A percentile compares a stretch with the other conserved stretches of the same genome.
Evolutionary conservation across 805 yeast genomes (phyloP).

Genomic region (Starmerella bombi): DNA sequence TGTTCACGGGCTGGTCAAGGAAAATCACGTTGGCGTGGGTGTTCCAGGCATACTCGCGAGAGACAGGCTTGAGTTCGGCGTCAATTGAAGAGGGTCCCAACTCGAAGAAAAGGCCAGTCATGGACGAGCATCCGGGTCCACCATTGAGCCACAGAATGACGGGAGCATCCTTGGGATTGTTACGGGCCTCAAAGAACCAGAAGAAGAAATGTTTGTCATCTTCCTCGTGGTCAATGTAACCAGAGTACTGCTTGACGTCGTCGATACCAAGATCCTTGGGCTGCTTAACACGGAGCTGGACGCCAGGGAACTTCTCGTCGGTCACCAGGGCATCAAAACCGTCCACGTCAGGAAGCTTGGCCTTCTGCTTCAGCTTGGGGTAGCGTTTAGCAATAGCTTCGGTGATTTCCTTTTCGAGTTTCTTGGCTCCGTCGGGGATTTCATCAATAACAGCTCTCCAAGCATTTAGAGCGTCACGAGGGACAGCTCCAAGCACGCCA

Average conservation of each 20-base stretch:
- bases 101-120: constrained; percentile 78
- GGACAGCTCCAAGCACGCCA: constrained; percentile 21
- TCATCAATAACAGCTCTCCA: constrained; percentile 25
- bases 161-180: constrained; percentile 78
- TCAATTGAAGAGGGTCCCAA: constrained; percentile 68
- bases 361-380: constrained; percentile 3
- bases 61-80: constrained; percentile 44
- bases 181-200: constrained; percentile 79
- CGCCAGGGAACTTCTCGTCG: constrained; percentile 16
- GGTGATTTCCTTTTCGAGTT: constrained; percentile 19
- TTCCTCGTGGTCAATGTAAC: constrained; percentile 69
- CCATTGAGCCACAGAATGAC: constrained; percentile 82
- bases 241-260: constrained; percentile 67
- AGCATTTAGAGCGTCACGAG: constrained; percentile 22
- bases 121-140: constrained; percentile 88
- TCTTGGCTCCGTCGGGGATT: constrained; percentile 22
- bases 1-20: constrained; percentile 80
- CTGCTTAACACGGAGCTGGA: constrained; percentile 46
- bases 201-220: constrained; percentile 77
- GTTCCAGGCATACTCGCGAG: constrained; percentile 76
- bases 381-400: constrained; percentile 10
- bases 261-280: constrained; percentile 69
- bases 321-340: constrained; percentile 11
- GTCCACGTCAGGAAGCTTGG: constrained; percentile 7
- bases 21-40: constrained; percentile 71